Base-by-base conservation (phyloP, 139 green algal species). In the Medakamo hakoo region DNA sequence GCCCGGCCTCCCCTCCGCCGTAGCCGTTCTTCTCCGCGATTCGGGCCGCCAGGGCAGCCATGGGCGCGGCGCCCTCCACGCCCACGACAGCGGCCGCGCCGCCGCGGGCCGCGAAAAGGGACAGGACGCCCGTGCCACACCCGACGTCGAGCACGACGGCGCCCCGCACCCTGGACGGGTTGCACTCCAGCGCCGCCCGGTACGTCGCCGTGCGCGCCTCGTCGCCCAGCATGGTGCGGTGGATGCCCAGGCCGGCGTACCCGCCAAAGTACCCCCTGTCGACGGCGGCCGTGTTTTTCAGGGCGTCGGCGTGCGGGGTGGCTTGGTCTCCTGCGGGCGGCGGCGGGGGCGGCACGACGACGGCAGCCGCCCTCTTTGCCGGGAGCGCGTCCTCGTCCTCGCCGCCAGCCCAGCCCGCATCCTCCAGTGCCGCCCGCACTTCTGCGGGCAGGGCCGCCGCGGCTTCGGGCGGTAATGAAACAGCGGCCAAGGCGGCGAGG, bases 91-190 rank as follows among this genome's bases (percentile, higher is more conserved):
- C 23, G 0, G 58, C 30, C 19, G 91, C 91, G 2, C 91, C 91
- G 0, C 32, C 91, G 0, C 80, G 67, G 3, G 84, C 84, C 0
- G 91, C 91, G 82, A 97, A 95, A 64, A 97, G 78, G 31, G 83
- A 94, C 24, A 97, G 76, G 63, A 98, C 93, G 62, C 84, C 90
- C 1, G 89, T 97, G 59, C 91, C 91, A 66, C 88, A 96, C 22
- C 91, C 91, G 9, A 98, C 83, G 75, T 98, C 91, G 65, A 97
- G 64, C 27, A 97, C 86, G 0, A 9, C 49, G 3, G 82, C 77
- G 4, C 78, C 88, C 0, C 66, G 32, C 4, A 96, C 25, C 16
- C 95, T 76, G 0, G 19, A 21, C 0, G 81, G 81, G 72, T 97
- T 97, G 27, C 59, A 16, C 70, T 87, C 74, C 49, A 97, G 62